Conservation (phyloP, 768 basidiomycete species). For the Psilocybe sp. region DNA sequence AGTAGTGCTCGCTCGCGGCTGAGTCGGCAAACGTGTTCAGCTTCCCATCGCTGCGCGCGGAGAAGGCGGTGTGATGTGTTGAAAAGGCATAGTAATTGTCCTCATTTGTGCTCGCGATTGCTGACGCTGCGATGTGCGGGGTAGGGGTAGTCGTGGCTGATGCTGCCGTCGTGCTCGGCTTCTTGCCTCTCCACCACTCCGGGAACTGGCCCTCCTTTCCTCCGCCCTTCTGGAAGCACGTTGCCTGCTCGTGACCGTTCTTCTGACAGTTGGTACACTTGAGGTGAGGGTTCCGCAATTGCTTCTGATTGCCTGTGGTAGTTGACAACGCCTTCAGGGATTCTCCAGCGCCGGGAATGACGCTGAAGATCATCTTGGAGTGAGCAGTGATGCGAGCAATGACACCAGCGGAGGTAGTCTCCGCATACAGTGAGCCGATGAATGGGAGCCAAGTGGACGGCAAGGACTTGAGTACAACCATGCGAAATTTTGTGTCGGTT, state of each 20-base stretch:
- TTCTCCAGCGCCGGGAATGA: neutral
- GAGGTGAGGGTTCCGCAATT: neutral
- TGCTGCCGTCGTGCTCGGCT: neutral
- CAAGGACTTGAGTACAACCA: constrained; percentile 17
- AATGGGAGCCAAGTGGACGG: constrained; percentile 19
- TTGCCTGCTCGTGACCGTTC: constrained; percentile 18
- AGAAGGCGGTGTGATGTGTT: neutral
- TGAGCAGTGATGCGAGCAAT: constrained; percentile 8
- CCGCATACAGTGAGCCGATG: constrained; percentile 11
- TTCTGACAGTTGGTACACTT: constrained; percentile 19
- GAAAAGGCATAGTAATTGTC: neutral
- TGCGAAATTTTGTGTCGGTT: constrained; percentile 12
- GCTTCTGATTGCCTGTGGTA: neutral
- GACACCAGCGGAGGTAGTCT: constrained; percentile 8
- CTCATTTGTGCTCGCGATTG: neutral
- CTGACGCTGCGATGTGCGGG: neutral
- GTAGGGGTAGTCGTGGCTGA: neutral
- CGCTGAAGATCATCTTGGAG: neutral
- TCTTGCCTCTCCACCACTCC: neutral
- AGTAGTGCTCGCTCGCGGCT: constrained; percentile 22
- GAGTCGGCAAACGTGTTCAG: constrained; percentile 11
- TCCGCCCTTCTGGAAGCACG: constrained; percentile 31
- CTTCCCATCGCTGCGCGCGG: neutral
- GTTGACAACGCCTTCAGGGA: neutral
- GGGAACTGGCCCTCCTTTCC: constrained; percentile 35